Evolutionary conservation across 1,284 basidiomycete genomes (phyloP).

Genomic region (Rhodotorula glutinis): DNA sequence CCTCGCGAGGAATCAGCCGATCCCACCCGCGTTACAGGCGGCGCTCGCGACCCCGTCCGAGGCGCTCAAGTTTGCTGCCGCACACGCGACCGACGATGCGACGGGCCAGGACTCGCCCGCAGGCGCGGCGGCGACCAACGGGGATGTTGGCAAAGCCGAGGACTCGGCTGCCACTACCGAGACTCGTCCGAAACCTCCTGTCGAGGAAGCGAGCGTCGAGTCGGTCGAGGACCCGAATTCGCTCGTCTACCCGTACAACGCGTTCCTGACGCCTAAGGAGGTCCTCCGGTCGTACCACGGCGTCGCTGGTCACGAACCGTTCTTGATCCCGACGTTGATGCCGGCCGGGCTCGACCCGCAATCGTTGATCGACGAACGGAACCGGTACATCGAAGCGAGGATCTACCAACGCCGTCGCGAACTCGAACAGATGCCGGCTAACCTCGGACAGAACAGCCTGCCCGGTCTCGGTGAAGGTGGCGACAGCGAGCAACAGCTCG

Average conservation of each 20-base stretch:
- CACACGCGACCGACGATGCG: slow-evolving; percentile 16
- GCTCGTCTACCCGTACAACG: slow-evolving; percentile 90
- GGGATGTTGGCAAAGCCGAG: too few species aligned
- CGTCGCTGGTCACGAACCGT: slow-evolving; percentile 58
- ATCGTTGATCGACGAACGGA: slow-evolving; percentile 83
- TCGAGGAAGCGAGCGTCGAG: slow-evolving; percentile 47
- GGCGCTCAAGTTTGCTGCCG: slow-evolving; percentile 26
- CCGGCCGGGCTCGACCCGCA: slow-evolving; percentile 92
- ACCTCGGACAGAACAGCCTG: slow-evolving; percentile 58
- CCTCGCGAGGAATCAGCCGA: slow-evolving; percentile 70
- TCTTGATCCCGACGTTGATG: slow-evolving; percentile 73
- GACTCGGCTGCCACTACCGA: slow-evolving; percentile 11
- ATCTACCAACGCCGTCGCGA: slow-evolving; percentile 86
- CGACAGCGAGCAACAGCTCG: slow-evolving; percentile 38
- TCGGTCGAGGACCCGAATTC: slow-evolving; percentile 73
- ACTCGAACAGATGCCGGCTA: slow-evolving; percentile 77
- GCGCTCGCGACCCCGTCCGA: slow-evolving; percentile 56
- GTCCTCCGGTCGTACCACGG: slow-evolving; percentile 23
- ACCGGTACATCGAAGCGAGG: slow-evolving; percentile 83
- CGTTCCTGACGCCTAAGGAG: slow-evolving; percentile 70
- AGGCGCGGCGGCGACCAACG: too few species aligned
- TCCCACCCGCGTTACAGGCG: slow-evolving; percentile 75
- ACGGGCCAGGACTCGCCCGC: slow-evolving; percentile 13
- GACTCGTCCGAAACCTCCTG: slow-evolving; percentile 38
- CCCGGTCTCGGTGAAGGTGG: slow-evolving; percentile 8